phyloP scores from a whole-genome alignment of 495 filamentous ascomycete genomes.

The Aspergillus homomorphus region DNA sequence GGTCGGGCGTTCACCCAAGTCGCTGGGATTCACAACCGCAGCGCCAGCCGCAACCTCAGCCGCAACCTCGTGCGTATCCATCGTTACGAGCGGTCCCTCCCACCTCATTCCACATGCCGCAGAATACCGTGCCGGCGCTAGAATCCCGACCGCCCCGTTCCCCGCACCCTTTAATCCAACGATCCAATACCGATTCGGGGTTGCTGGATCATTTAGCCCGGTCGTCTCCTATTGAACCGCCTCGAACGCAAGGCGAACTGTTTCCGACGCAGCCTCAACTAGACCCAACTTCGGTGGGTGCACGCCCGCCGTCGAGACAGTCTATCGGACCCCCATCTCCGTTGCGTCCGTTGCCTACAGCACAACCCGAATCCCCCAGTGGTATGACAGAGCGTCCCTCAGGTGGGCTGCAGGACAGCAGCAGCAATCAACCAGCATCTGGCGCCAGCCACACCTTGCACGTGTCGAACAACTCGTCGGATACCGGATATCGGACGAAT shows the following conservation, averaged over 20 bases:
- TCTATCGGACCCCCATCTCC: constrained; percentile 45
- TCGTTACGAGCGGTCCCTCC: background rate
- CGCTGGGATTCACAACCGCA: background rate
- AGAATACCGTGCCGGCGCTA: constrained; percentile 14
- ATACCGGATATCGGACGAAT: constrained; percentile 20
- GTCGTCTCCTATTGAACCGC: constrained; percentile 30
- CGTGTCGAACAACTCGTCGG: constrained; percentile 18
- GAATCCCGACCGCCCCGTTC: constrained; percentile 19
- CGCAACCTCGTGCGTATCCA: background rate
- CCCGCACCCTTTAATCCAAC: constrained; percentile 22
- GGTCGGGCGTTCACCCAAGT: background rate
- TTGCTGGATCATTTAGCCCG: constrained; percentile 44
- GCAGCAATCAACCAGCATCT: constrained; percentile 15
- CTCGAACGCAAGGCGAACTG: constrained; percentile 31
- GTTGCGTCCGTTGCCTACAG: constrained; percentile 17
- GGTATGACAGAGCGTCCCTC: constrained; percentile 31
- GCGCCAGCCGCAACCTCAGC: background rate
- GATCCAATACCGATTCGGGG: constrained; percentile 31
- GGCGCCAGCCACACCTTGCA: constrained; percentile 18
- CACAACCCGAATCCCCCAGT: constrained; percentile 25
- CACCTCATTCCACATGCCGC: constrained; percentile 28
- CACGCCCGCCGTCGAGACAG: constrained; percentile 60
- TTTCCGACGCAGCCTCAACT: constrained; percentile 23
- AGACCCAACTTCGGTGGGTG: constrained; percentile 17
- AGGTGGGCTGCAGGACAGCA: constrained; percentile 23